Conservation (phyloP, 441 rosid species). For the Gossypium gossypioides region DNA sequence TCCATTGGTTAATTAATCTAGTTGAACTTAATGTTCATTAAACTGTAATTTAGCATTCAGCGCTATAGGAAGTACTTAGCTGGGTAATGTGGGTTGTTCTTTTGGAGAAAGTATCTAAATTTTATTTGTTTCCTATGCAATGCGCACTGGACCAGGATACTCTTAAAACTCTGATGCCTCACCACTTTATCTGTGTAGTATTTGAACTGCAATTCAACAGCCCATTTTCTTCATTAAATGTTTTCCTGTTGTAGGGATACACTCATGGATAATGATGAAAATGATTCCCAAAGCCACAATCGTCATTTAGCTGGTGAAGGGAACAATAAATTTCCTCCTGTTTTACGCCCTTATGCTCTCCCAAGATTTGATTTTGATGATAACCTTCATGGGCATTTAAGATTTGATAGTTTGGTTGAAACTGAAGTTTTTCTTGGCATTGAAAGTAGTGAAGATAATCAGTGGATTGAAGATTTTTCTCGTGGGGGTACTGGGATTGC, state of each 20-base stretch:
- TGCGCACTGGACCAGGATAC: background rate
- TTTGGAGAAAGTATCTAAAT: background rate
- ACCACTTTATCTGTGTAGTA: slow-evolving; percentile 1
- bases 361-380: slow-evolving; percentile 95
- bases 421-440: slow-evolving; percentile 89
- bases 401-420: slow-evolving; percentile 83
- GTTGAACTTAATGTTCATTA: background rate
- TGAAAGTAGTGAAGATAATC: slow-evolving; percentile 71
- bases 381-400: slow-evolving; percentile 61
- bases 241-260: slow-evolving; percentile 40
- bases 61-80: background rate
- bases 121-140: background rate
- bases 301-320: slow-evolving; percentile 89
- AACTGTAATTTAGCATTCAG: background rate
- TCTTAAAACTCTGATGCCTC: slow-evolving; percentile 7
- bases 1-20: background rate
- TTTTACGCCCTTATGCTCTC: slow-evolving; percentile 63
- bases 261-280: slow-evolving; percentile 99
- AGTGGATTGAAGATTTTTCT: slow-evolving; percentile 94
- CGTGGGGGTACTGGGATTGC: slow-evolving; percentile 63
- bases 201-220: background rate
- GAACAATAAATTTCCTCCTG: slow-evolving; percentile 65
- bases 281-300: slow-evolving; percentile 90
- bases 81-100: background rate
- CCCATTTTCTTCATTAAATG: slow-evolving; percentile 1